phyloP scores from a whole-genome alignment of 169 alveolate genomes.

The Plasmodium adleri region DNA sequence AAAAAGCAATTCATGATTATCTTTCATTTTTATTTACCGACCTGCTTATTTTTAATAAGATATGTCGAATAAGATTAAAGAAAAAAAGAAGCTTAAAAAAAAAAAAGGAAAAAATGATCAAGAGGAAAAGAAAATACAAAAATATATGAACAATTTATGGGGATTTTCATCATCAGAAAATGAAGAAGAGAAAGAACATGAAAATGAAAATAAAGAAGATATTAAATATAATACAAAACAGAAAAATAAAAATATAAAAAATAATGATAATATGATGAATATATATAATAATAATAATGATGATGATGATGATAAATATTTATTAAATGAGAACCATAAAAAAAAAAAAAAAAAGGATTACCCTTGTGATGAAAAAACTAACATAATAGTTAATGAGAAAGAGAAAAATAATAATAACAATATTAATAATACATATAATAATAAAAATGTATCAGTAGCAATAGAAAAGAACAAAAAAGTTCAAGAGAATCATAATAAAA shows the following conservation, averaged over 20 bases:
- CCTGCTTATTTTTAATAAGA: not conserved
- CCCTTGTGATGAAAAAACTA: not conserved
- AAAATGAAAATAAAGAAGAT: conserved; percentile 2
- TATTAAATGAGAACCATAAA: not conserved
- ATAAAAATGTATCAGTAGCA: not conserved
- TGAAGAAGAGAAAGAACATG: conserved; percentile 6
- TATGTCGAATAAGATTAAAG: not conserved
- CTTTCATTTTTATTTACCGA: not conserved
- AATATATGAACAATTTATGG: conserved; percentile 54
- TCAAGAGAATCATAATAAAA: not conserved
- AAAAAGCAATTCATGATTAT: not conserved
- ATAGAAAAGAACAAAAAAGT: not conserved
- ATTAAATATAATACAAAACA: not conserved
- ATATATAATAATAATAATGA: not conserved
- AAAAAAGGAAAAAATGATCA: too few species aligned
- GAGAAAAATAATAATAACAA: not conserved
- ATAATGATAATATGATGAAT: not conserved
- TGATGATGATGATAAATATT: not conserved
- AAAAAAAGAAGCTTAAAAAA: not conserved
- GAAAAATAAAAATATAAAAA: not conserved
- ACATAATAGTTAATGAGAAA: not conserved
- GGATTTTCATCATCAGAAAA: conserved; percentile 22
- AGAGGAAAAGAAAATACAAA: conserved; percentile 8
- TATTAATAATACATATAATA: not conserved
- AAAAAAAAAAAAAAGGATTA: not conserved